Evolutionary conservation across 306 rosid genomes (phyloP).

Genomic region (Prunus mira): DNA sequence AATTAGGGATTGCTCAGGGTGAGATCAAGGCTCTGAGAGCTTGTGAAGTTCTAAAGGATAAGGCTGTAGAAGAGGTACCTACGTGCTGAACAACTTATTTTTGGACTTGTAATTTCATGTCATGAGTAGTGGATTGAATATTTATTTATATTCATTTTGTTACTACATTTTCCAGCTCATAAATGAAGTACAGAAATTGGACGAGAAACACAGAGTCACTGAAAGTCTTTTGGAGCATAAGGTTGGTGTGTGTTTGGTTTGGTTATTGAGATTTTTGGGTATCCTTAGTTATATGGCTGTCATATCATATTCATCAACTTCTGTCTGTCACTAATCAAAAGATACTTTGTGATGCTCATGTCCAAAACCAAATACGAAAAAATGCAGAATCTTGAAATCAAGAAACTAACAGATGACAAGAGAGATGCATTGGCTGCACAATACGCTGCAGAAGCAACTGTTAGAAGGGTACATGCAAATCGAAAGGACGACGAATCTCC

Average conservation of each 20-base stretch:
- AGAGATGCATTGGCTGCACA: constrained; percentile 85
- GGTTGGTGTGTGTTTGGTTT: constrained; percentile 34
- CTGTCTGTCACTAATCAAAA: constrained; percentile 7
- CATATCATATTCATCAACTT: background rate
- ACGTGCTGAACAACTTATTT: background rate
- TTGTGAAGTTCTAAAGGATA: constrained; percentile 68
- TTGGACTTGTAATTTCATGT: too few species aligned
- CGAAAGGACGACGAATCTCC: constrained; percentile 65
- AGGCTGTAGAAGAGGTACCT: constrained; percentile 83
- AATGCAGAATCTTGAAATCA: constrained; percentile 79
- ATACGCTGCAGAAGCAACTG: constrained; percentile 86
- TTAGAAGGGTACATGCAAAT: constrained; percentile 63
- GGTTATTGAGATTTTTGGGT: constrained; percentile 12
- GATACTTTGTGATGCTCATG: background rate
- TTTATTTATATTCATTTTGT: background rate
- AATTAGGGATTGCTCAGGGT: constrained; percentile 45
- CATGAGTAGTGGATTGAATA: too few species aligned
- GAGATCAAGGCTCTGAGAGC: constrained; percentile 78
- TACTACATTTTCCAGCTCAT: constrained; percentile 50
- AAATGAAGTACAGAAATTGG: constrained; percentile 46
- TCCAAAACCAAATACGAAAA: constrained; percentile 18
- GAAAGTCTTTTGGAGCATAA: constrained; percentile 66
- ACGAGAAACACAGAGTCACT: constrained; percentile 44
- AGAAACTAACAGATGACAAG: constrained; percentile 65
- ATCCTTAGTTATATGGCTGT: background rate